phyloP scores from a whole-genome alignment of 2,329 filamentous ascomycete genomes.

The Ceratocystis cubensis region DNA sequence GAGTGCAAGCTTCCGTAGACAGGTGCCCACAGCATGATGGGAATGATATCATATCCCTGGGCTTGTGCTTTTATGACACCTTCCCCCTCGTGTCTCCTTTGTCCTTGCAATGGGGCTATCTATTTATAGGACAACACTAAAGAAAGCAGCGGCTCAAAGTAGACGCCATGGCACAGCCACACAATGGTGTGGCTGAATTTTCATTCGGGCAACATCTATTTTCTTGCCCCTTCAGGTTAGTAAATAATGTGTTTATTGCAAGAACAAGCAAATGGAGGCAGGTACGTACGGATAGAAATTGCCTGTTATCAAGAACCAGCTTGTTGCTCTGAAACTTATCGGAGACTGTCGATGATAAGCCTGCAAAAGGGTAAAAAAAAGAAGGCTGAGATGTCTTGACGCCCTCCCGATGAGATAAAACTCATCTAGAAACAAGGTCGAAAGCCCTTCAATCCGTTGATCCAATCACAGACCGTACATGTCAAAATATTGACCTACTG shows the following conservation, averaged over 20 bases:
- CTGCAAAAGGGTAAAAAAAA: not conserved
- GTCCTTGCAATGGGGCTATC: not conserved
- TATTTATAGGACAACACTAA: not conserved
- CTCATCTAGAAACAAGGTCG: no score
- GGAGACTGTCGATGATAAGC: not conserved
- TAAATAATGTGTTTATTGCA: not conserved
- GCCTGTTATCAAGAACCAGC: not conserved
- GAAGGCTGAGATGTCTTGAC: not conserved
- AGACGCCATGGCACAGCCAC: slow-evolving; percentile 2
- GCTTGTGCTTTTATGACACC: not conserved
- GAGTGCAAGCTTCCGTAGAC: not conserved
- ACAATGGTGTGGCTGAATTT: not conserved
- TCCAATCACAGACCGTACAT: not conserved
- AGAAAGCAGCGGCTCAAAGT: not conserved
- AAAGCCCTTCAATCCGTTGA: not conserved
- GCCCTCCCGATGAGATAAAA: not conserved
- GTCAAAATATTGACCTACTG: not conserved
- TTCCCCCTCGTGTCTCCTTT: not conserved
- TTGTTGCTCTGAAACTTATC: no score
- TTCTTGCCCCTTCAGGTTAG: not conserved
- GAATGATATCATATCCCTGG: slow-evolving; percentile 7
- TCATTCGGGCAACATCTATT: not conserved
- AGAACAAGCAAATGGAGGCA: no score
- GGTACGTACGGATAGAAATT: no score
- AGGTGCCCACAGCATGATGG: not conserved